These are phyloP conservation scores for Sutorius australiensis DNA, from an alignment of 768 basidiomycete species.

Conservation along the genomic window DNA sequence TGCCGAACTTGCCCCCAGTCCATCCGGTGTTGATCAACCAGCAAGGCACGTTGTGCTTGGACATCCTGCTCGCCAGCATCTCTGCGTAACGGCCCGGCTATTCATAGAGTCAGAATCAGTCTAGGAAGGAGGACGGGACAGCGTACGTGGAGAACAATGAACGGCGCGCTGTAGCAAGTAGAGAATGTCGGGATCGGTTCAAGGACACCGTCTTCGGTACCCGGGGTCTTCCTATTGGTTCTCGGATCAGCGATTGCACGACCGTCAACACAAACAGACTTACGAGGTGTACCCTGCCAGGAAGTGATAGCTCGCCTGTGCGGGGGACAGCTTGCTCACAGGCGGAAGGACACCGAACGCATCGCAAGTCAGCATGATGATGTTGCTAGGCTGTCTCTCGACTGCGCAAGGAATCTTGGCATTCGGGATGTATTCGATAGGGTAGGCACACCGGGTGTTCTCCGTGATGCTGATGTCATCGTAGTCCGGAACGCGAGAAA, in stretches of 20 bases:
- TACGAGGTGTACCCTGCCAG: slow-evolving; percentile 93
- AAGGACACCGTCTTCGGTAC: slow-evolving; percentile 95
- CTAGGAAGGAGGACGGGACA: neutral
- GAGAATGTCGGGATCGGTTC: slow-evolving; percentile 99
- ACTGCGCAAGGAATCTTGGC: slow-evolving; percentile 91
- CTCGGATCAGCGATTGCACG: slow-evolving; percentile 16
- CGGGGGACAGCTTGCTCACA: slow-evolving; percentile 85
- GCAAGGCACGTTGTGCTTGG: slow-evolving; percentile 83
- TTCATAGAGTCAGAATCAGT: slow-evolving; percentile 2
- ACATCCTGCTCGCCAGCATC: slow-evolving; percentile 96
- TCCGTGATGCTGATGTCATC: slow-evolving; percentile 96
- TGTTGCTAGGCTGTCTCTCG: slow-evolving; percentile 85
- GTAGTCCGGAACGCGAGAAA: slow-evolving; percentile 82
- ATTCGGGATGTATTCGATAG: slow-evolving; percentile 95
- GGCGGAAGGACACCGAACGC: slow-evolving; percentile 98
- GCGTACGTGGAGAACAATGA: slow-evolving; percentile 91
- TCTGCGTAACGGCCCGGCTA: slow-evolving; percentile 90
- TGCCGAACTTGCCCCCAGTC: slow-evolving; percentile 92
- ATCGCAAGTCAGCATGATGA: slow-evolving; percentile 97
- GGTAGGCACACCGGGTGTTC: slow-evolving; percentile 99
- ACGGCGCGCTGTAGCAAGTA: slow-evolving; percentile 98
- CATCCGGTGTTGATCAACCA: slow-evolving; percentile 99
- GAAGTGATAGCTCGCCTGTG: slow-evolving; percentile 98
- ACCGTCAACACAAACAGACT: slow-evolving; percentile 25
- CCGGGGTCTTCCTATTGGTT: slow-evolving; percentile 81